Evolutionary conservation across 2,329 filamentous ascomycete genomes (phyloP).

Genomic region (Mycocentrospora acerina): DNA sequence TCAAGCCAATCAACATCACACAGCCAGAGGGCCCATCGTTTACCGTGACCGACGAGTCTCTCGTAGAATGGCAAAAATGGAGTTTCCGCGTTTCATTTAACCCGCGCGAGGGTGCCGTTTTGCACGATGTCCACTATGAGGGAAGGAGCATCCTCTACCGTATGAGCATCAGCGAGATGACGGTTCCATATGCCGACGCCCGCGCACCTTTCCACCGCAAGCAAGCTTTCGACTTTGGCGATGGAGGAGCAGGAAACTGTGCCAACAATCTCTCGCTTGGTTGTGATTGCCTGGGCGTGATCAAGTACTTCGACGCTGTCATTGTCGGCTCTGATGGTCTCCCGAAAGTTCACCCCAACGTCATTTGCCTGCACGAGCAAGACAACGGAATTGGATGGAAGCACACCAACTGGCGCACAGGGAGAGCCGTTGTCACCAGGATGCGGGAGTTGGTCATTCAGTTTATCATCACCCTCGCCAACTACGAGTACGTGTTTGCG

Average conservation of each 20-base stretch:
- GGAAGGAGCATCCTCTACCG: conserved; percentile 66
- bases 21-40: conserved; percentile 73
- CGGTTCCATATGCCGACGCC: conserved; percentile 66
- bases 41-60: conserved; percentile 49
- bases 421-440: conserved; percentile 62
- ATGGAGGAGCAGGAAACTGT: conserved; percentile 65
- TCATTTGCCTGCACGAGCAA: conserved; percentile 69
- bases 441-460: conserved; percentile 66
- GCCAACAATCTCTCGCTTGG: conserved; percentile 69
- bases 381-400: conserved; percentile 71
- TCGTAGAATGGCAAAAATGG: conserved; percentile 53
- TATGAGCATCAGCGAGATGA: conserved; percentile 68
- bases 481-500: conserved; percentile 70
- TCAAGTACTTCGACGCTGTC: conserved; percentile 65
- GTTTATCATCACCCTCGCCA: conserved; percentile 67
- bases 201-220: conserved; percentile 68
- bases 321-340: conserved; percentile 57
- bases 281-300: conserved; percentile 68
- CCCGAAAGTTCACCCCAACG: conserved; percentile 58
- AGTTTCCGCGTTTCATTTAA: conserved; percentile 44
- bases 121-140: conserved; percentile 72
- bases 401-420: conserved; percentile 68
- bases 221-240: conserved; percentile 71
- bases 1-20: conserved; percentile 70
- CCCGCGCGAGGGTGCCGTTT: conserved; percentile 60